These are phyloP conservation scores for Collybia sordida DNA, from an alignment of 768 basidiomycete genomes.

Conservation along the genomic window DNA sequence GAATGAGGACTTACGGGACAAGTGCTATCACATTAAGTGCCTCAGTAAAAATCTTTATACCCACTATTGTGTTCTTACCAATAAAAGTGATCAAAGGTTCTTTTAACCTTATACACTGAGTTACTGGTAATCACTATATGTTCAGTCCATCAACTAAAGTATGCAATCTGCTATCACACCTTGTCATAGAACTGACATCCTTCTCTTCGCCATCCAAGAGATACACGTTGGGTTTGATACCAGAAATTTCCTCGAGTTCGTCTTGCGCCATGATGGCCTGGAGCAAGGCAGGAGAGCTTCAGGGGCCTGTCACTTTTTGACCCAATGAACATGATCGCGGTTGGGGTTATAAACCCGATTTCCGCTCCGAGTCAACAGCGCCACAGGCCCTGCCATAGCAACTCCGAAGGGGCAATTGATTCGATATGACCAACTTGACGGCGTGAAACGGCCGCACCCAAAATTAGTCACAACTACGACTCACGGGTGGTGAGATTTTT, in stretches of 20 bases:
- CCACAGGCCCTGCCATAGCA: too few relatives aligned
- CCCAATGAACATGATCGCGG: too few relatives aligned
- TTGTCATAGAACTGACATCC: constrained; percentile 40
- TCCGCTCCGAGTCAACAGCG: too few relatives aligned
- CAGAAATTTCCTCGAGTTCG: constrained; percentile 51
- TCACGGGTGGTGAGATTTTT: too few relatives aligned
- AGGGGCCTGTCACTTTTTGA: too few relatives aligned
- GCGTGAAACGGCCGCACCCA: too few relatives aligned
- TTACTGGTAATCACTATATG: constrained; percentile 23
- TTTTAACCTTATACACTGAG: constrained; percentile 41
- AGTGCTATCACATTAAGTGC: constrained; percentile 19
- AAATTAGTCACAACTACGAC: too few relatives aligned
- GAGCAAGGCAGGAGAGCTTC: too few relatives aligned
- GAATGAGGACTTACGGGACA: constrained; percentile 26
- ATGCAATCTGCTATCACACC: constrained; percentile 9
- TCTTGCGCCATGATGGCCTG: constrained; percentile 28
- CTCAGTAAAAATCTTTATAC: background rate
- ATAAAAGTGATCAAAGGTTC: constrained; percentile 44
- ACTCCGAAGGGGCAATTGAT: too few relatives aligned
- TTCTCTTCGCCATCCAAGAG: constrained; percentile 48
- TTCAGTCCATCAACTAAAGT: background rate
- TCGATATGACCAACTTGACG: too few relatives aligned
- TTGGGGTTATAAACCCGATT: too few relatives aligned
- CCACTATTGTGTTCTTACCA: constrained; percentile 22
- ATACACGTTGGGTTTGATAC: constrained; percentile 47